Base-by-base conservation (phyloP, 768 basidiomycete genomes). In the Baorangia bicolor region DNA sequence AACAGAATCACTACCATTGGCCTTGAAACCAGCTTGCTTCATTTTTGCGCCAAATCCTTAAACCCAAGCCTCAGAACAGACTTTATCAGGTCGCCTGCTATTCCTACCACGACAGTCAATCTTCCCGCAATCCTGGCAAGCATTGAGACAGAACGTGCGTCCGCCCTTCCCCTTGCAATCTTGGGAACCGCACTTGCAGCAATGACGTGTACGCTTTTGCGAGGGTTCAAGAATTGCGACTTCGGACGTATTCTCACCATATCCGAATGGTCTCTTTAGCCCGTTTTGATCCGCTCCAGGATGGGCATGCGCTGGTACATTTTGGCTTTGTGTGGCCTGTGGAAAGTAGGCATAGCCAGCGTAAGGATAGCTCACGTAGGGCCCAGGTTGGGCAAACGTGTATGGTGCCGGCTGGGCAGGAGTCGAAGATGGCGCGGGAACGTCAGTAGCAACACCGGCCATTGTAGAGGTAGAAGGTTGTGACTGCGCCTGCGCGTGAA, bases 81-180 rank as follows among this genome's bases (percentile, higher is more conserved):
- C 80, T 69, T 88, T 86, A 64, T 90, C 89, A 7, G 90, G 90
- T 44, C 87, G 74, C 67, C 89, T 78, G 64, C 85, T 88, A 64
- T 89, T 91, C 71, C 90, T 76, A 25, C 90, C 90, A 62, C 79
- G 84, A 64, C 90, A 92, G 16, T 88, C 86, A 59, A 86, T 62
- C 75, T 87, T 86, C n/a, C 88, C 87, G 67, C 90, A 92, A 69
- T 92, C 90, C 73, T 89, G 87, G 60, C 90, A 92, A 39, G 82
- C 75, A 67, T 85, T 90, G 62, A 74, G 75, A 66, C 90, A 92
- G 66, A 89, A 90, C 41, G 75, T 75, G 37, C 88, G 76, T 5
- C 90, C 90, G 4, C 90, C 90, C 62, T 91, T 92, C 46, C 90
- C 90, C 67, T 91, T 92, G 69, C 90, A 92, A 23, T 88, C 83